Evolutionary conservation across 2,329 filamentous ascomycete species (phyloP).

Genomic region (Neodidymelliopsis sp.): DNA sequence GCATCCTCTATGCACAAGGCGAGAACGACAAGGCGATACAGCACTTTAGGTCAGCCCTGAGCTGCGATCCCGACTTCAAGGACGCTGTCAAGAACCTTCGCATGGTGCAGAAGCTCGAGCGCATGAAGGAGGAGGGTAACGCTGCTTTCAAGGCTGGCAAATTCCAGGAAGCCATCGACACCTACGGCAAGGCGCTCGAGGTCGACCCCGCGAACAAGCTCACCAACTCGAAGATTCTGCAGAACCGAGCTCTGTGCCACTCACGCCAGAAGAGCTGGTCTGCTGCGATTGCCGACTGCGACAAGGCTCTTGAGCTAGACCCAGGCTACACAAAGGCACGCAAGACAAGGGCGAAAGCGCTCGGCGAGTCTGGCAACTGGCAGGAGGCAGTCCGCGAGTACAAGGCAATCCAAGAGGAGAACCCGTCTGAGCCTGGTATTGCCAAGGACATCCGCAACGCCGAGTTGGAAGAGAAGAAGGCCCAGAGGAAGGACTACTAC

Average conservation of each 20-base stretch:
- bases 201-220: slow-evolving; percentile 89
- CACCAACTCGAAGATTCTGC: slow-evolving; percentile 92
- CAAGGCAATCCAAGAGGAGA: slow-evolving; percentile 83
- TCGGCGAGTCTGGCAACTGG: slow-evolving; percentile 87
- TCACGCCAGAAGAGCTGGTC: slow-evolving; percentile 85
- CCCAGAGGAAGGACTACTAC: slow-evolving; percentile 97
- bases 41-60: slow-evolving; percentile 88
- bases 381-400: slow-evolving; percentile 89
- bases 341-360: slow-evolving; percentile 91
- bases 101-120: slow-evolving; percentile 88
- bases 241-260: slow-evolving; percentile 88
- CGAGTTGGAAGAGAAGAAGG: slow-evolving; percentile 97
- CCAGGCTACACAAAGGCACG: slow-evolving; percentile 87
- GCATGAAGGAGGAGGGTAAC: slow-evolving; percentile 95
- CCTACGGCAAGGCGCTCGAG: slow-evolving; percentile 82
- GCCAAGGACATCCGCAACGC: slow-evolving; percentile 86
- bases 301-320: slow-evolving; percentile 82
- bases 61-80: slow-evolving; percentile 89
- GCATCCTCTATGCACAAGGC: slow-evolving; percentile 86
- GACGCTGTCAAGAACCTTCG: slow-evolving; percentile 88
- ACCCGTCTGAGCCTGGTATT: slow-evolving; percentile 81
- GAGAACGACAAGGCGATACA: slow-evolving; percentile 95
- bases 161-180: slow-evolving; percentile 80
- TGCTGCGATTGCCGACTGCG: slow-evolving; percentile 83
- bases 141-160: slow-evolving; percentile 83